phyloP scores from a whole-genome alignment of 1,284 basidiomycete species.

The Vanrija sp. region DNA sequence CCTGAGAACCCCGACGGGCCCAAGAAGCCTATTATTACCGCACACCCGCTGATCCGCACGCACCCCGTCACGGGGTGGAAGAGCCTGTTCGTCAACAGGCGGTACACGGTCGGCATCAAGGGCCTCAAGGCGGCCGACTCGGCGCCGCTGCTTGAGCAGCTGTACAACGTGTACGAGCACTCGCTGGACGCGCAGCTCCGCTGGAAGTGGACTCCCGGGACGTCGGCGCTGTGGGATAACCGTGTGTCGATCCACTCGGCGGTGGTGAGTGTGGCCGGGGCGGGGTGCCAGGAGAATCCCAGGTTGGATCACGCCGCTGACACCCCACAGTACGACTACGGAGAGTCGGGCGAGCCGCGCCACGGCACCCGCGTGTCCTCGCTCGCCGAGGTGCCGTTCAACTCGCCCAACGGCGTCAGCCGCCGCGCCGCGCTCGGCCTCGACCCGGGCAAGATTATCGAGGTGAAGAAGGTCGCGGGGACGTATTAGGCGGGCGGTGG shows the following conservation, averaged over 20 bases:
- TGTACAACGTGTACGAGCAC: conserved; percentile 21
- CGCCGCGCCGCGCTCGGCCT: neutral
- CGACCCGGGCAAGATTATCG: too few species aligned
- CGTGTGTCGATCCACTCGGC: conserved; percentile 44
- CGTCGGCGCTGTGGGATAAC: conserved; percentile 54
- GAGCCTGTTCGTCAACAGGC: conserved; percentile 60
- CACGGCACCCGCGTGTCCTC: conserved; percentile 35
- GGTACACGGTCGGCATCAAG: conserved; percentile 61
- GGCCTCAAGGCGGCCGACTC: conserved; percentile 62
- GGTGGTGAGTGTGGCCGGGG: too few species aligned
- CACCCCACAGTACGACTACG: too few species aligned
- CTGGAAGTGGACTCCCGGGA: conserved; percentile 47
- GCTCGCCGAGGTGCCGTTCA: conserved; percentile 39
- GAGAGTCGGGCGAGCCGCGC: conserved; percentile 20
- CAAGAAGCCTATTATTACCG: conserved; percentile 58
- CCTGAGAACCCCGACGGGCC: conserved; percentile 38
- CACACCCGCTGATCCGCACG: conserved; percentile 53
- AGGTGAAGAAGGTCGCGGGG: too few species aligned
- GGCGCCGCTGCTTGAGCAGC: conserved; percentile 43
- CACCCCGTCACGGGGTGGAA: conserved; percentile 63
- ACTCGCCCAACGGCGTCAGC: conserved; percentile 24
- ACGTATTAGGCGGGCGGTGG: too few species aligned
- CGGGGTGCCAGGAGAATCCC: too few species aligned
- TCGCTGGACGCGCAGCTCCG: conserved; percentile 62
- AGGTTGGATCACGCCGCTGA: too few species aligned